Conservation (phyloP, 176 grass and related monocot genomes). For the Olyra latifolia region DNA sequence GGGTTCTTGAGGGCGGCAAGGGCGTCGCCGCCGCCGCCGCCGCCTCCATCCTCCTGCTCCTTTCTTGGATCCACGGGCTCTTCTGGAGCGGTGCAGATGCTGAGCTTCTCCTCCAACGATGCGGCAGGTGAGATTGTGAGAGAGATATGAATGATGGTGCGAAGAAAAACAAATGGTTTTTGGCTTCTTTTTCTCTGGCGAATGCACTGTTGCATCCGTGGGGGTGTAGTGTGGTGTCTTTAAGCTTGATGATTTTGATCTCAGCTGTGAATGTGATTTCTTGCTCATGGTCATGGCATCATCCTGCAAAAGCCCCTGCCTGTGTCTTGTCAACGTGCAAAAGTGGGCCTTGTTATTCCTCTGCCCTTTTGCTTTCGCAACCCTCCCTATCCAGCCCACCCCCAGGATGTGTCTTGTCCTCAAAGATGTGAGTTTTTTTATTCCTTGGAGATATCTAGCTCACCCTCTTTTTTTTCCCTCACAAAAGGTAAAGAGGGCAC, state of each 20-base stretch:
- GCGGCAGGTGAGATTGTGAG: constrained; percentile 26
- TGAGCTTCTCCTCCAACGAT: constrained; percentile 43
- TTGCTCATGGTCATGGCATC: constrained; percentile 39
- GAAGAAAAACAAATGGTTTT: not conserved
- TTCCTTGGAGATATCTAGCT: constrained; percentile 28
- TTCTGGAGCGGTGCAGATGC: constrained; percentile 26
- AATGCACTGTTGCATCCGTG: constrained; percentile 43
- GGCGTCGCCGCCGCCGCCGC: not conserved
- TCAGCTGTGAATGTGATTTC: constrained; percentile 15
- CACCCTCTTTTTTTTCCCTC: constrained; percentile 16
- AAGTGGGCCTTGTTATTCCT: constrained; percentile 38
- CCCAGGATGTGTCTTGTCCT: constrained; percentile 42
- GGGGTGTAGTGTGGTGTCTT: not conserved
- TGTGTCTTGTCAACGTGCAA: constrained; percentile 64
- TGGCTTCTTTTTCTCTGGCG: not conserved
- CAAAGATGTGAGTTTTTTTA: constrained; percentile 44
- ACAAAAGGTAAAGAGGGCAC: constrained; percentile 38
- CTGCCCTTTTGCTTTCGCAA: constrained; percentile 52
- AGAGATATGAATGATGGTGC: not conserved
- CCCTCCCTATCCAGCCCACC: not conserved
- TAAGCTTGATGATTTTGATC: not conserved
- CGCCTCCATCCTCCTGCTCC: not conserved
- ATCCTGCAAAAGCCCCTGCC: constrained; percentile 38
- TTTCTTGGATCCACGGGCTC: constrained; percentile 39
- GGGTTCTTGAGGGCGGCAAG: constrained; percentile 5